Percentiles rank a stretch among this genome's conserved stretches.
Conservation (phyloP, 108 stramenopile genomes). For the Aurantiochytrium sp. region DNA sequence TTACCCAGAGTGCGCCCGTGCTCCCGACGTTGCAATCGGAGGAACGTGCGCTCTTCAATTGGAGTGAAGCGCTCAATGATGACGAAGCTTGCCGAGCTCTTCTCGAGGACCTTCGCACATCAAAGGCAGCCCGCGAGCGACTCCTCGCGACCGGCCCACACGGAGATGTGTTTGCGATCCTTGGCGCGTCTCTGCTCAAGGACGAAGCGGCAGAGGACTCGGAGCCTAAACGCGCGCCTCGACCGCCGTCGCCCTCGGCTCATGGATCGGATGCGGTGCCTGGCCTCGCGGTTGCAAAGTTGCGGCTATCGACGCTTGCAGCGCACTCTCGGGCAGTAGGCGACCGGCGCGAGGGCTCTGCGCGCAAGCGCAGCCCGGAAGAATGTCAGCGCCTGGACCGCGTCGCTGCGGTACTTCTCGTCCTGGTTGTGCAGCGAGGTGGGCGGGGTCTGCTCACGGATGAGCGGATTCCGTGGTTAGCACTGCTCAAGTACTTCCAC, state of each 20-base stretch:
- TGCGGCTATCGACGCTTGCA: too few species aligned
- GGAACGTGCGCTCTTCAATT: not conserved
- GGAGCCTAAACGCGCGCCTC: too few species aligned
- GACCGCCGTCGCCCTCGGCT: too few species aligned
- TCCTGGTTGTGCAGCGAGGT: not conserved
- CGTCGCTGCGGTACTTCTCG: not conserved
- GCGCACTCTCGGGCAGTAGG: too few species aligned
- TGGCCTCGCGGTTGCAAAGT: too few species aligned
- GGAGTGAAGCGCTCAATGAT: not conserved
- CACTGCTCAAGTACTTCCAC: not conserved
- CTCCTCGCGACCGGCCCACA: not conserved
- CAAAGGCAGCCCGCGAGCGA: not conserved
- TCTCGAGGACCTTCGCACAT: not conserved
- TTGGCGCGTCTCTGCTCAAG: not conserved
- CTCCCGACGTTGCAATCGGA: not conserved
- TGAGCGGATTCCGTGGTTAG: not conserved
- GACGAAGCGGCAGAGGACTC: too few species aligned
- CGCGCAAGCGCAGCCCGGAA: not conserved
- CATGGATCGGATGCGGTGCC: too few species aligned
- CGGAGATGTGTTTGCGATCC: not conserved
- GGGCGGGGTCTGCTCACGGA: not conserved
- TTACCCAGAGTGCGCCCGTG: not conserved
- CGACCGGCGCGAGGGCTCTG: too few species aligned
- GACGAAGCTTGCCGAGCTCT: not conserved
- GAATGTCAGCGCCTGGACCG: not conserved